Conservation (phyloP, 2,329 filamentous ascomycete genomes). For the Ophiostoma sp. region DNA sequence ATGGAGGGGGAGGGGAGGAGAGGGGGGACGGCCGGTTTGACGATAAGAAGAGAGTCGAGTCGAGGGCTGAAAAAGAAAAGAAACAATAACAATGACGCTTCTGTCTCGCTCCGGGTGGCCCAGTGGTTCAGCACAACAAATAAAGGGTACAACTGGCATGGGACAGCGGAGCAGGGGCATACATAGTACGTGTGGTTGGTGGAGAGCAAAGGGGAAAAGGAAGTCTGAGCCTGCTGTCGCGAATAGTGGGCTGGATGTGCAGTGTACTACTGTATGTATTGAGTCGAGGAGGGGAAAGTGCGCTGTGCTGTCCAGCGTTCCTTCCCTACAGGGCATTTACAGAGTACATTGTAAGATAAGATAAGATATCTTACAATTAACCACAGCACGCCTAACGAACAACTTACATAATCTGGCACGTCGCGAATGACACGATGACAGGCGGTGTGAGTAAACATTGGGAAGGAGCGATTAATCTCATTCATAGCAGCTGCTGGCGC, state of each 20-base stretch:
- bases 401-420: neutral
- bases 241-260: conserved; percentile 2
- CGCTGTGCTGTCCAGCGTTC: neutral
- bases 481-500: neutral
- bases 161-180: conserved; percentile 15
- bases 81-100: conserved; percentile 20
- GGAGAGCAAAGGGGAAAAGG: conserved; percentile 16
- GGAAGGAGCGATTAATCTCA: neutral
- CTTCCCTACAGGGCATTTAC: neutral
- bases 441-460: conserved; percentile 10
- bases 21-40: neutral
- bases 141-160: conserved; percentile 23
- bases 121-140: conserved; percentile 18
- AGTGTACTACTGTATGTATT: conserved; percentile 14
- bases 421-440: neutral
- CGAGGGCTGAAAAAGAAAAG: conserved; percentile 3
- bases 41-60: neutral
- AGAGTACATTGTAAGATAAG: too few relatives aligned
- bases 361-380: neutral
- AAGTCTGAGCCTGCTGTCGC: conserved; percentile 13
- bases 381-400: neutral
- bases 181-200: conserved; percentile 13
- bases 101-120: neutral
- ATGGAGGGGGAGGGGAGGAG: neutral
- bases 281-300: conserved; percentile 17